Conservation (phyloP, 495 filamentous ascomycete species). For the Aspergillus sclerotiicarbonarius region DNA sequence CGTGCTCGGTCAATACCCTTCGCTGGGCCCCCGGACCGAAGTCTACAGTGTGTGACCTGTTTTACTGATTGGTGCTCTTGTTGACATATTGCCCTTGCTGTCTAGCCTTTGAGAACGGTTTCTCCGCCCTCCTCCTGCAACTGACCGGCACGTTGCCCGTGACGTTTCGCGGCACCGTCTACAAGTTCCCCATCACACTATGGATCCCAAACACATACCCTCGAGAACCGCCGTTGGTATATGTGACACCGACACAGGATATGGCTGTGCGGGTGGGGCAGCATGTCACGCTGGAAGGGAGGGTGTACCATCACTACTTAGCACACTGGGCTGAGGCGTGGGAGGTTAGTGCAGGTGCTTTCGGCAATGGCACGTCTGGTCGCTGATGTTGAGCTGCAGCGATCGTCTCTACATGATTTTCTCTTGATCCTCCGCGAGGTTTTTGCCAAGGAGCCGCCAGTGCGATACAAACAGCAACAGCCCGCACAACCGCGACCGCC, state of each 20-base stretch:
- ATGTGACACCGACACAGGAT: constrained; percentile 81
- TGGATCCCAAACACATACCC: constrained; percentile 98
- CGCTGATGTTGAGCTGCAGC: constrained; percentile 45
- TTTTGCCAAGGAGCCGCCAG: constrained; percentile 92
- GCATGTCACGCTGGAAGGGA: constrained; percentile 91
- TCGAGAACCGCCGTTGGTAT: constrained; percentile 76
- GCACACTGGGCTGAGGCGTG: constrained; percentile 83
- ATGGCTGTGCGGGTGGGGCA: constrained; percentile 91
- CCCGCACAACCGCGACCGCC: constrained; percentile 31
- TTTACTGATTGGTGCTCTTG: neutral
- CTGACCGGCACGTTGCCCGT: constrained; percentile 86
- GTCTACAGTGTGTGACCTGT: constrained; percentile 74
- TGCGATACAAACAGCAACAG: constrained; percentile 67
- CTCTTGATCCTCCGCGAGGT: constrained; percentile 79
- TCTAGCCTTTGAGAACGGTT: constrained; percentile 83
- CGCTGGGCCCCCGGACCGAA: constrained; percentile 85
- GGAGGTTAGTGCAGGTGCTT: constrained; percentile 65
- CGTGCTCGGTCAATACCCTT: constrained; percentile 76
- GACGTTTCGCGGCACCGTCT: constrained; percentile 80
- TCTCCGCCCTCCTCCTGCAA: constrained; percentile 81
- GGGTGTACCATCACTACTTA: constrained; percentile 93
- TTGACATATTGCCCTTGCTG: no score
- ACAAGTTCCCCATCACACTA: constrained; percentile 86
- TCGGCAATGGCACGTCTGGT: neutral
- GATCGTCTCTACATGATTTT: constrained; percentile 77